Conservation (phyloP, 1,139 yeast species). For the Yamadazyma dendronema region DNA sequence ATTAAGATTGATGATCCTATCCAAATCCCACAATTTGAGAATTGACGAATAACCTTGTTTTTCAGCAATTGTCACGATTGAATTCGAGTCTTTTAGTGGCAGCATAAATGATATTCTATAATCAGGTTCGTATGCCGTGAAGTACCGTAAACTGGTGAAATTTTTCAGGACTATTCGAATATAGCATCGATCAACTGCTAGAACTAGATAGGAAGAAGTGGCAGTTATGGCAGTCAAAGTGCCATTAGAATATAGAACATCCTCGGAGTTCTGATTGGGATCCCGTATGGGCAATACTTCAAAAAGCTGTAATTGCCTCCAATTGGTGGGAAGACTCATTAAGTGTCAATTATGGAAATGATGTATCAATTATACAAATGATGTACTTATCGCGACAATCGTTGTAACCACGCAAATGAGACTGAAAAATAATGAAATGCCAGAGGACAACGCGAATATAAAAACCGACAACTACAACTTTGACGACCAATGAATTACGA, state of each 20-base stretch:
- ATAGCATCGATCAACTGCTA: conserved; percentile 56
- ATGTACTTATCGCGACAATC: no score
- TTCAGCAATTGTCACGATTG: conserved; percentile 72
- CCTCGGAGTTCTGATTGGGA: conserved; percentile 64
- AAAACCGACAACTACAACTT: no score
- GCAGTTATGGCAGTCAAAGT: conserved; percentile 61
- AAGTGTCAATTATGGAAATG: not conserved
- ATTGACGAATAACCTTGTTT: conserved; percentile 66
- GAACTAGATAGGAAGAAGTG: conserved; percentile 50
- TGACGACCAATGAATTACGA: conserved; percentile 39
- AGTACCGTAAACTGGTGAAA: conserved; percentile 44
- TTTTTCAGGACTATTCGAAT: conserved; percentile 58
- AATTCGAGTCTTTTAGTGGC: conserved; percentile 45
- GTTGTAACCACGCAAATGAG: no score
- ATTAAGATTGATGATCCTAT: conserved; percentile 37
- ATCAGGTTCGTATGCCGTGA: conserved; percentile 63
- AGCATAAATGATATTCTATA: conserved; percentile 60
- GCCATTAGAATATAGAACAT: conserved; percentile 79
- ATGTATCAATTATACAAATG: not conserved
- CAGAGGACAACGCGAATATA: conserved; percentile 1
- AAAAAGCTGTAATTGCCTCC: conserved; percentile 90
- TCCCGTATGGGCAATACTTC: conserved; percentile 83
- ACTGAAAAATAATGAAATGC: no score
- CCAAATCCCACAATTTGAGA: conserved; percentile 72
- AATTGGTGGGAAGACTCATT: conserved; percentile 38